Evolutionary conservation across 2,329 filamentous ascomycete species (phyloP), one percentile per base, ranked within the genome.

Genomic region (Colletotrichum sansevieriae): DNA sequence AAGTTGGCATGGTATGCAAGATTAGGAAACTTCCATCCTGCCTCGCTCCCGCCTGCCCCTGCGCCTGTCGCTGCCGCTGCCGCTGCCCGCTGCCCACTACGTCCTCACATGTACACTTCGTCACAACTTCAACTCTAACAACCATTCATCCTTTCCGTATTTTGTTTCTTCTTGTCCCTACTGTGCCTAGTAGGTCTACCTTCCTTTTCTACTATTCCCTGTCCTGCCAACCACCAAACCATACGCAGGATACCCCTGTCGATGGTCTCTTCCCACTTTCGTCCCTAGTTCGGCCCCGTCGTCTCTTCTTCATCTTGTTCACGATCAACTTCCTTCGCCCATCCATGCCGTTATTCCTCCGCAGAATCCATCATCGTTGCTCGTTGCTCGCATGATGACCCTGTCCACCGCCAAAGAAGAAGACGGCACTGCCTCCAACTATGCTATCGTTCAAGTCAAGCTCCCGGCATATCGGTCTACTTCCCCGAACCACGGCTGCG

Each of bases 241-340:
- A 25, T 43, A 35, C 47, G 22, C 59, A 55, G 37, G 46, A 49
- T 33, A 61, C 58, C 58, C 58, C 46, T 35, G 58, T 61, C 46
- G 60, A 37, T 52, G 15, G 33, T 60, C 18, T 65, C 29, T 47
- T 54, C 46, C 59, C 55, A 54, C 65, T 55, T 68, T 68, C 61
- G 61, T 68, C 65, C 61, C 65, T 60, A 59, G 20, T 60, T 60
- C 46, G 54, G 46, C 18, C 39, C 57, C 39, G 15, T 68, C 61
- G 47, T 65, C 62, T 65, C 46, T 65, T 65, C 54, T 68, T 68
- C 61, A 46, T 65, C 65, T 43, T 65, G 61, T 68, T 55, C 61
- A 35, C 54, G 54, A 54, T 11, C 37, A 3, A 11, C 33, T 55
- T 65, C 33, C 22, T 10, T 13, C 22, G 39, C 39, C 39, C 46